Base-by-base conservation (phyloP, 2,329 filamentous ascomycete species). In the Fusarium zealandicum region DNA sequence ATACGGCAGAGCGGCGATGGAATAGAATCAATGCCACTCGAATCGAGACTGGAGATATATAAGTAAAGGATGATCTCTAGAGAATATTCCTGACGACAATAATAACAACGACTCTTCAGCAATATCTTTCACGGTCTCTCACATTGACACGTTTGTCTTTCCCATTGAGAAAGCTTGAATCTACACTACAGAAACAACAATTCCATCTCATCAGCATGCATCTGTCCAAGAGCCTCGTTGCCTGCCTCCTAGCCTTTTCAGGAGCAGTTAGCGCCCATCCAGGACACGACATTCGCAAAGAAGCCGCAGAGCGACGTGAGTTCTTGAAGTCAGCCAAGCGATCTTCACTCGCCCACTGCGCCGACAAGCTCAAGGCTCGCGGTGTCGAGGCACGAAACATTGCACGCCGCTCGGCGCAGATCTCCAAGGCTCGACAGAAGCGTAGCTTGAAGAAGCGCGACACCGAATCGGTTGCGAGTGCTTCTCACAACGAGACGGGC, bases 291-390 rank as follows among this genome's bases (percentile, higher is more conserved):
- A 55, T 79, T 32, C 70, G 70, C 36, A 71, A 79, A 9, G 82
- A 83, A 67, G 75, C 78, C 27, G 73, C 74, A 10, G 78, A 82
- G 69, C 80, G 80, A 30, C 78, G 77, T 22, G 70, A 75, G 0
- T 82, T 78, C 59, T 68, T 70, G 45, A 66, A 68, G 54, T 70
- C 69, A 0, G 58, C 64, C 22, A 74, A 77, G 59, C 65, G 76
- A 31, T 70, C 75, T 13, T 76, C 77, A 14, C 71, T 83, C 7
- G 68, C 65, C 45, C 78, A 82, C 61, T 84, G 81, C 58, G 68
- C 78, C 11, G 63, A 72, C 1, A 75, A 77, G 64, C 73, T 83
- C 37, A 75, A 74, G 59, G 75, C 76, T 16, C 77, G 80, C 6
- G 80, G 80, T 12, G 59, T 78, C n/a, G 73, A 77, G 45, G 67